Evolutionary conservation across 1,284 basidiomycete species (phyloP).

Genomic region (Apiotrichum veenhuisii): DNA sequence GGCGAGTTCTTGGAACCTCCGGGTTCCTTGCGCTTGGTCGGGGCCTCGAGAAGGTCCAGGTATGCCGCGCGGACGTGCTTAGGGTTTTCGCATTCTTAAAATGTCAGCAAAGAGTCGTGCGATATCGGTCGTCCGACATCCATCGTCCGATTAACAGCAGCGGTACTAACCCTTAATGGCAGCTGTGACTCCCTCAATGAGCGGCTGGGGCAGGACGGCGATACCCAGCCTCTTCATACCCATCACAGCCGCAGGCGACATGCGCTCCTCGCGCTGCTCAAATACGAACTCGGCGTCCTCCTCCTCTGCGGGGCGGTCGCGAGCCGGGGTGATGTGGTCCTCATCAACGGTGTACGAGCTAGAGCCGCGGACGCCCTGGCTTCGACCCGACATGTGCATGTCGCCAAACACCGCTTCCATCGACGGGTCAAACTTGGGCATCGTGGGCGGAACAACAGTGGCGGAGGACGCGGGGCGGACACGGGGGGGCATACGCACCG

Average conservation of each 20-base stretch:
- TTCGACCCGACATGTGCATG: background rate
- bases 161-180: constrained; percentile 42
- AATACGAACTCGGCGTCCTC: constrained; percentile 1
- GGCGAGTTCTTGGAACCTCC: constrained; percentile 15
- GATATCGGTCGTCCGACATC: background rate
- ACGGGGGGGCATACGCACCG: background rate
- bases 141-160: no score
- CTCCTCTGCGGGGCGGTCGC: background rate
- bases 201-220: constrained; percentile 64
- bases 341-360: background rate
- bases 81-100: constrained; percentile 18
- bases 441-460: background rate
- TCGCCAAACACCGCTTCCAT: background rate
- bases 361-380: background rate
- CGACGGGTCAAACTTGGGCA: background rate
- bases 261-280: constrained; percentile 50
- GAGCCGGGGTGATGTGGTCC: background rate
- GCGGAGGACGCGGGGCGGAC: background rate
- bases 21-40: constrained; percentile 10
- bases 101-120: background rate
- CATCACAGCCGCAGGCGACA: constrained; percentile 74
- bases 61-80: constrained; percentile 27
- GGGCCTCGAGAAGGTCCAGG: constrained; percentile 22
- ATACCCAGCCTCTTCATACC: constrained; percentile 68
- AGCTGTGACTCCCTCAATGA: constrained; percentile 48